Evolutionary conservation across 768 basidiomycete species (phyloP).

Genomic region (Termitomyces sp.): DNA sequence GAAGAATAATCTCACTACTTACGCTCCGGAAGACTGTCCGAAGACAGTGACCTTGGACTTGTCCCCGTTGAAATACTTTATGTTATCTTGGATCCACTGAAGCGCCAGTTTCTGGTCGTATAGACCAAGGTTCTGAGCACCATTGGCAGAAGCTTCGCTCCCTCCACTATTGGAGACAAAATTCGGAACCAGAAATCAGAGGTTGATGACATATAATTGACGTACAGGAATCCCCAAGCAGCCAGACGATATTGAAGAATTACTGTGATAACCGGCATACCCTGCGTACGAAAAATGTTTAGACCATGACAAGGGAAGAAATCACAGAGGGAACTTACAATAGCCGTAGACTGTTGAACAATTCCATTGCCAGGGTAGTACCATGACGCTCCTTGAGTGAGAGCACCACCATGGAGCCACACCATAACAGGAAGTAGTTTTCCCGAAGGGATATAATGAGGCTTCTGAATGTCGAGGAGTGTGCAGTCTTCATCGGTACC

Average conservation of each 20-base stretch:
- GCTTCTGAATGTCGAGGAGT: conserved; percentile 13
- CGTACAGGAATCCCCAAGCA: conserved; percentile 17
- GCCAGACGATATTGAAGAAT: conserved; percentile 15
- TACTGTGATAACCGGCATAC: conserved; percentile 14
- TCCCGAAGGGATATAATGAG: conserved; percentile 5
- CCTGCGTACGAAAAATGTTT: not conserved
- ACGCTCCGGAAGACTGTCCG: conserved; percentile 53
- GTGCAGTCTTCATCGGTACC: conserved; percentile 16
- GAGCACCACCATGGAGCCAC: conserved; percentile 16
- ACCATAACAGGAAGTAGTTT: conserved; percentile 15
- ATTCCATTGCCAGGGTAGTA: conserved; percentile 14
- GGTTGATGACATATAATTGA: not conserved
- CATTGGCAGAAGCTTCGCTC: conserved; percentile 25
- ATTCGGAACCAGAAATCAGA: not conserved
- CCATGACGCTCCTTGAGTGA: conserved; percentile 16
- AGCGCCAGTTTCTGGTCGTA: conserved; percentile 40
- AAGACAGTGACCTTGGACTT: conserved; percentile 38
- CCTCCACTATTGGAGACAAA: conserved; percentile 6
- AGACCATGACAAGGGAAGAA: not conserved
- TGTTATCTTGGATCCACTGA: conserved; percentile 56
- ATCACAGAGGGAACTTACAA: conserved; percentile 1
- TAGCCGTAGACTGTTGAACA: conserved; percentile 12
- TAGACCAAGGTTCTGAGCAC: conserved; percentile 40
- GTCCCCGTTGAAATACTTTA: conserved; percentile 44
- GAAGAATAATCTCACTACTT: conserved; percentile 24